phyloP scores from a whole-genome alignment of 75 land plant genomes.

The Pseudotsuga menziesii region DNA sequence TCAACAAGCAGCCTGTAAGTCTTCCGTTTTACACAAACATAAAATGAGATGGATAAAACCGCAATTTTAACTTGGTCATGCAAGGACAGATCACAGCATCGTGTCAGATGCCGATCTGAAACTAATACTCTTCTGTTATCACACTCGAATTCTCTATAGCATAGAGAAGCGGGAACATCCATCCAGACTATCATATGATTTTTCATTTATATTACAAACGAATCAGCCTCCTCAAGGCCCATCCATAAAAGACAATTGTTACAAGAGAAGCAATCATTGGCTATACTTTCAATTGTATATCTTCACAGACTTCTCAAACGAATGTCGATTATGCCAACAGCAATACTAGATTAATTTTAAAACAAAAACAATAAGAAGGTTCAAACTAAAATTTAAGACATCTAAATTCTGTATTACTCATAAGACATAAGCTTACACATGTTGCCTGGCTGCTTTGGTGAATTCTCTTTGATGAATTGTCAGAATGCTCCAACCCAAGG shows the following conservation, averaged over 20 bases:
- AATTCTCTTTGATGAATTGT: constrained; percentile 57
- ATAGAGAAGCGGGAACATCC: background rate
- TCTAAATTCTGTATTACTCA: background rate
- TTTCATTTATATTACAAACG: background rate
- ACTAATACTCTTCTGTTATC: background rate
- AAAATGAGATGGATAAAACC: background rate
- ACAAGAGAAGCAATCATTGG: background rate
- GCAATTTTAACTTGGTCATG: background rate
- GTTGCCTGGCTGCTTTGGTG: constrained; percentile 64
- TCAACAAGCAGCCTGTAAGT: background rate
- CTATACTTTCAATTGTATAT: constrained; percentile 57
- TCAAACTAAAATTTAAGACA: background rate
- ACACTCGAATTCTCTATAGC: background rate
- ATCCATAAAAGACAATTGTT: background rate
- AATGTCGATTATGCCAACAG: constrained; percentile 65
- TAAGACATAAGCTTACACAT: too few species aligned
- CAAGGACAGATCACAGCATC: too few species aligned
- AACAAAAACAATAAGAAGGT: background rate
- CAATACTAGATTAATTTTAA: background rate
- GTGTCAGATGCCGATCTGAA: background rate
- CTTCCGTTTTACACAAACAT: background rate
- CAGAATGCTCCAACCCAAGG: constrained; percentile 77
- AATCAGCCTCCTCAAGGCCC: background rate
- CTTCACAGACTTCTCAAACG: constrained; percentile 86
- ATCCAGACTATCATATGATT: background rate